Evolutionary conservation across 305 asterid species (phyloP).

Genomic region (Petunia hybrid): DNA sequence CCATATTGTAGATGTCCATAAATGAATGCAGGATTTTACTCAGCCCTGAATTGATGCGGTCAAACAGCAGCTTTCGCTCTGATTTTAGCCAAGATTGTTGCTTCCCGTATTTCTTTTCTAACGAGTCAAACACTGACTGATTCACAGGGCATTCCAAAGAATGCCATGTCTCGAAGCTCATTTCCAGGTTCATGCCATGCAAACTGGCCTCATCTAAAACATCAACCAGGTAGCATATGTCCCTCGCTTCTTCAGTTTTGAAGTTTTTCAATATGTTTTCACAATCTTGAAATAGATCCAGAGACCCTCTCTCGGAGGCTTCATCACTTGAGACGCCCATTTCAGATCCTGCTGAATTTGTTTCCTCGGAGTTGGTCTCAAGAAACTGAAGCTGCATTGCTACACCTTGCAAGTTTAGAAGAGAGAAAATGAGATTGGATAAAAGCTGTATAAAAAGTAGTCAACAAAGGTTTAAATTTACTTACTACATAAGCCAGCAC

Average conservation of each 20-base stretch:
- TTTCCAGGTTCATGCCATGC: constrained; percentile 40
- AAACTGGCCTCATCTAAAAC: constrained; percentile 69
- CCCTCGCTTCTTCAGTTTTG: constrained; percentile 57
- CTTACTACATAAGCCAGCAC: constrained; percentile 45
- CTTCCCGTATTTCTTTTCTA: constrained; percentile 75
- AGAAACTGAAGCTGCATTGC: constrained; percentile 41
- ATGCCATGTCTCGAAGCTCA: constrained; percentile 50
- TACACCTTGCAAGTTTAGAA: constrained; percentile 35
- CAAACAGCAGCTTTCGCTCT: constrained; percentile 71
- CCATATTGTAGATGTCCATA: constrained; percentile 34
- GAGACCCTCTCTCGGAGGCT: constrained; percentile 45
- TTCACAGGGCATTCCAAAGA: constrained; percentile 57
- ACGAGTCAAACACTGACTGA: constrained; percentile 54
- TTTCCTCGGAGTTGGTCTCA: constrained; percentile 50
- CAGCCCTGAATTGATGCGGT: constrained; percentile 63
- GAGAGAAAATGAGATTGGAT: background rate
- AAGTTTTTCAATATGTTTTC: constrained; percentile 49
- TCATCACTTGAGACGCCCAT: constrained; percentile 65
- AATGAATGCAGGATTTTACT: constrained; percentile 45
- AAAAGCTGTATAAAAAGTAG: background rate
- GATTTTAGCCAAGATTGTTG: constrained; percentile 67
- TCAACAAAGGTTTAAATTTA: constrained; percentile 17
- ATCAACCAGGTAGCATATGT: constrained; percentile 71
- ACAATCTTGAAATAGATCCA: constrained; percentile 37
- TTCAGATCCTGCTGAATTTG: constrained; percentile 65